Evolutionary conservation across 2,329 filamentous ascomycete species (phyloP).

Genomic region (Tolypocladium ophioglossoides): DNA sequence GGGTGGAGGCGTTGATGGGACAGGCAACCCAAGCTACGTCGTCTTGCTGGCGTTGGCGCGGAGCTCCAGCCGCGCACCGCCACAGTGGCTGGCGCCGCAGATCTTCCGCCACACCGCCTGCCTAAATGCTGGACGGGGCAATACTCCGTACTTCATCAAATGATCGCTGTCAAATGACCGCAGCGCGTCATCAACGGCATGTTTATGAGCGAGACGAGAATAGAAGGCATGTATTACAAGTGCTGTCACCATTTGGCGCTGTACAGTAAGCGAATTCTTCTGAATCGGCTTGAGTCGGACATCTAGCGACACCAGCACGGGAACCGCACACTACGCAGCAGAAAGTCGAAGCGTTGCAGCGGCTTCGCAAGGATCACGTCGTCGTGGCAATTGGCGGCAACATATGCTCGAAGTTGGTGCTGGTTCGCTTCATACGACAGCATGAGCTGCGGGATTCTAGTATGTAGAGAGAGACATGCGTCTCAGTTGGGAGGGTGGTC

Average conservation of each 20-base stretch:
- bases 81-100: constrained; percentile 2
- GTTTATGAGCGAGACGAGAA: background rate
- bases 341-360: background rate
- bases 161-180: background rate
- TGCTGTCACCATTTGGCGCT: background rate
- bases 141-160: too few relatives aligned
- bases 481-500: background rate
- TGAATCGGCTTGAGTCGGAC: background rate
- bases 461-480: background rate
- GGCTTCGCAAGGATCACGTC: background rate
- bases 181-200: background rate
- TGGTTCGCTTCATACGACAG: background rate
- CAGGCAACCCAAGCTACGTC: constrained; percentile 14
- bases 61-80: constrained; percentile 2
- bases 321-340: background rate
- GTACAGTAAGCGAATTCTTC: background rate
- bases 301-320: background rate
- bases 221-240: background rate
- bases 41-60: constrained; percentile 3
- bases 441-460: background rate
- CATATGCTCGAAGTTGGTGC: background rate
- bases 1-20: constrained; percentile 1
- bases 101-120: constrained; percentile 10
- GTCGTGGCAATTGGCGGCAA: background rate
- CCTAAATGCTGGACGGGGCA: too few relatives aligned